These are phyloP conservation scores for Zanthoxylum bungeanum DNA, from an alignment of 345 rosid species.

Conservation along the genomic window DNA sequence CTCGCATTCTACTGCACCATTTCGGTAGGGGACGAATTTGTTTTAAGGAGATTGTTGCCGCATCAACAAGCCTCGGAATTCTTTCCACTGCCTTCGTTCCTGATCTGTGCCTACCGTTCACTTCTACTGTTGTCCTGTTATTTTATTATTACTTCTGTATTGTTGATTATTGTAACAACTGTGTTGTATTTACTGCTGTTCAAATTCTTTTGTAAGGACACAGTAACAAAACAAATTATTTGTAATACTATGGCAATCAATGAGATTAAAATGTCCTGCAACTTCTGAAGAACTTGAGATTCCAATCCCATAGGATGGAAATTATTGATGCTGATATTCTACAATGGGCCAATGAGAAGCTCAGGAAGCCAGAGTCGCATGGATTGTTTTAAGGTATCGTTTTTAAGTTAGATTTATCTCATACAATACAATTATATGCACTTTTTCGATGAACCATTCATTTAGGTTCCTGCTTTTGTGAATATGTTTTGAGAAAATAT, in stretches of 20 bases:
- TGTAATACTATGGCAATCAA: constrained; percentile 93
- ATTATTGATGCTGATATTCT: constrained; percentile 80
- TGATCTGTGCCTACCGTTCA: too few relatives aligned
- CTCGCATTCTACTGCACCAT: too few relatives aligned
- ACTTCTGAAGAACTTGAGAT: constrained; percentile 89
- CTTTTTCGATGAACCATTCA: not conserved
- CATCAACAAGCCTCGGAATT: too few relatives aligned
- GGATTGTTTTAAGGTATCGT: constrained; percentile 82
- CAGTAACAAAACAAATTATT: too few relatives aligned
- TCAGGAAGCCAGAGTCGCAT: constrained; percentile 70
- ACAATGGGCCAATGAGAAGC: constrained; percentile 77
- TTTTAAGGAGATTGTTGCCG: too few relatives aligned
- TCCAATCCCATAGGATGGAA: constrained; percentile 84
- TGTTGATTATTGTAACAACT: too few relatives aligned
- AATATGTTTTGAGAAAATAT: not conserved
- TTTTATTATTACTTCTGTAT: too few relatives aligned
- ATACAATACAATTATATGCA: not conserved
- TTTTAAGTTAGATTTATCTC: not conserved
- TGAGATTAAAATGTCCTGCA: constrained; percentile 95
- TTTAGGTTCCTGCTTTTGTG: not conserved
- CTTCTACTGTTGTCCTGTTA: too few relatives aligned
- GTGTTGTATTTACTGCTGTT: too few relatives aligned
- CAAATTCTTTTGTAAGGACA: too few relatives aligned
- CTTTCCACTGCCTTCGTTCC: too few relatives aligned
- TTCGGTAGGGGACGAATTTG: too few relatives aligned